Conservation (phyloP, 306 rosid species). For the Quercus aquifolioides region DNA sequence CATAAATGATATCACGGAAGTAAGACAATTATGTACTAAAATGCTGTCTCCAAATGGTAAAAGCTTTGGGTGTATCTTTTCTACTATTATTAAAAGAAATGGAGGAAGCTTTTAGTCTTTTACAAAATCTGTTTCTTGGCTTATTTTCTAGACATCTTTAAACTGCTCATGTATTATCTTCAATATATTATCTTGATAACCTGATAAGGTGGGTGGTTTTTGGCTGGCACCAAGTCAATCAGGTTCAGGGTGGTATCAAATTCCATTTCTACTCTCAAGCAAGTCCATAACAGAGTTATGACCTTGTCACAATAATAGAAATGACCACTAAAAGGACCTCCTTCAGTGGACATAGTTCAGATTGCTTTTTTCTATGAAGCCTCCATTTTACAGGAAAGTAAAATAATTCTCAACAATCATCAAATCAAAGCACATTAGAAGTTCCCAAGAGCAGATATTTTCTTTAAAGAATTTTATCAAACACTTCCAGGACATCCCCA, state of each 20-base stretch:
- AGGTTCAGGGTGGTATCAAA: too few relatives aligned
- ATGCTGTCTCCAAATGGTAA: too few relatives aligned
- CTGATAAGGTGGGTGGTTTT: not conserved
- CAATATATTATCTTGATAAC: not conserved
- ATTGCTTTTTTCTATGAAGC: not conserved
- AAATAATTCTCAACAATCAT: not conserved
- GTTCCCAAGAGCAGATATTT: not conserved
- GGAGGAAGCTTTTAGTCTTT: not conserved
- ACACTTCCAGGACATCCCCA: slow-evolving; percentile 34
- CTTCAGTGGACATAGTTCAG: not conserved
- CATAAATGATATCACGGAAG: too few relatives aligned
- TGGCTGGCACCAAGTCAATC: too few relatives aligned
- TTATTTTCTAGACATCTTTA: not conserved
- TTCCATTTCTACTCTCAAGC: too few relatives aligned
- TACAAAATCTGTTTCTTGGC: not conserved
- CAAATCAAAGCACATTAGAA: not conserved
- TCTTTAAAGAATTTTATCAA: slow-evolving; percentile 36
- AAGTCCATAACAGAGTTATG: too few relatives aligned
- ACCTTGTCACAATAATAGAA: not conserved
- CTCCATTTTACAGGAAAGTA: not conserved
- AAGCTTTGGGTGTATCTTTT: too few relatives aligned
- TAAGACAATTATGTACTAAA: too few relatives aligned
- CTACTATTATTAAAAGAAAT: too few relatives aligned
- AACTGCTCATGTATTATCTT: not conserved
- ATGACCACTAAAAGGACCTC: not conserved